phyloP scores from a whole-genome alignment of 768 basidiomycete species.

The Favolaschia claudopus region DNA sequence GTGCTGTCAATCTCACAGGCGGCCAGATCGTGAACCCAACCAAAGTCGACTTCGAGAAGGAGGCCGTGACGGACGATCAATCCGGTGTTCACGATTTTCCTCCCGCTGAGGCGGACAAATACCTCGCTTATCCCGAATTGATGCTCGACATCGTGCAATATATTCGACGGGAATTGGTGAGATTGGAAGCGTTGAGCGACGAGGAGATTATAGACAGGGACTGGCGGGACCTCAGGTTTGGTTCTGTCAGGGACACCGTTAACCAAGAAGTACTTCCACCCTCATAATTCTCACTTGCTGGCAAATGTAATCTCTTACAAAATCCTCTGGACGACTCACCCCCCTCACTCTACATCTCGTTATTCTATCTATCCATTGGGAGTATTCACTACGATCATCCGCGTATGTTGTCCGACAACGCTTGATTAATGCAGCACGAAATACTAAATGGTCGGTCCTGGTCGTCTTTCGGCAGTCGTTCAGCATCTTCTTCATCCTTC shows the following conservation, averaged over 20 bases:
- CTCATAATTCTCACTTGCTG: not conserved
- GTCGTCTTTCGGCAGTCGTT: no score
- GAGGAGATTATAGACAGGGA: conserved; percentile 50
- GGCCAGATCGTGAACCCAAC: conserved; percentile 67
- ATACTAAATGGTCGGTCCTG: no score
- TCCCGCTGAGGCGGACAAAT: conserved; percentile 65
- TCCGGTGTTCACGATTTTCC: conserved; percentile 78
- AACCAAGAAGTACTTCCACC: conserved; percentile 1
- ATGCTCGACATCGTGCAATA: conserved; percentile 77
- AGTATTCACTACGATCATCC: no score
- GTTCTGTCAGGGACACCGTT: conserved; percentile 31
- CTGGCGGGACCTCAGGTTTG: conserved; percentile 49
- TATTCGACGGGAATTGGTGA: conserved; percentile 71
- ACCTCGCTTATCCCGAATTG: conserved; percentile 76
- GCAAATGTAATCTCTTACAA: not conserved
- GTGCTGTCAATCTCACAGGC: conserved; percentile 75
- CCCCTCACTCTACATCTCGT: no score
- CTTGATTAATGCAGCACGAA: no score
- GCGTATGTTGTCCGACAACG: no score
- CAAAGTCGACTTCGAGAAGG: conserved; percentile 63
- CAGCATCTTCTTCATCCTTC: no score
- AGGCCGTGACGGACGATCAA: conserved; percentile 68
- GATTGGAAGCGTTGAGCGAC: conserved; percentile 66
- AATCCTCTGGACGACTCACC: no score
- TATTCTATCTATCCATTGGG: no score